Evolutionary conservation across 2,329 filamentous ascomycete genomes (phyloP), one percentile per base, ranked within the genome.

Genomic region (Claviceps capensis): DNA sequence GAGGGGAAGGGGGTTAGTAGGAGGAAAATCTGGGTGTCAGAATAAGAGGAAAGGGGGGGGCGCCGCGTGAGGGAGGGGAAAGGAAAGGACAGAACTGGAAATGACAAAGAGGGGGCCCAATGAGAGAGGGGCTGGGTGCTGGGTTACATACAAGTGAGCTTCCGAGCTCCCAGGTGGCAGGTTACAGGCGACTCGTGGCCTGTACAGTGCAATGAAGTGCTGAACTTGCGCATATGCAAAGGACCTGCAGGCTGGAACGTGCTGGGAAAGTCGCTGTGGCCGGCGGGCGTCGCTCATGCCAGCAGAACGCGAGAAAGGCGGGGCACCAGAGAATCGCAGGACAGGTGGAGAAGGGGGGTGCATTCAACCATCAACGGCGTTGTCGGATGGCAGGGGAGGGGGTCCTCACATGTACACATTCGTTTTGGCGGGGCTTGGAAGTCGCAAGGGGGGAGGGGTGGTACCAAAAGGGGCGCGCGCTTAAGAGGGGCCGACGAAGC

Each of bases 221-320:
- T 36, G 40, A 44, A 11, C 22, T 34, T 23, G 41, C 19, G 26
- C 36, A 37, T 11, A 30, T 34, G 30, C 43, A 37, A n/a, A 50
- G 26, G 41, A 14, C 40, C n/a, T 45, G 51, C 30, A 49, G 51
- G 51, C 30, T 52, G 51, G 51, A 46, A 16, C 42, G 43, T 48
- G 47, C 42, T 53, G 30, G 45, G 41, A 43, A 36, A 34, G 48
- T 50, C 41, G 19, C 43, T 45, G 19, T 48, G 30, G 43, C 43
- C 61, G 60, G 59, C 58, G 40, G 13, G 41, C 11, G 2, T 16
- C 19, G 48, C 53, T 62, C 56, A 53, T 63, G 61, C 59, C 62
- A 63, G 55, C 48, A 37, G 36, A 41, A 49, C 46, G 49, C 49
- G 46, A 38, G 49, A 34, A 34, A 54, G 37, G 52, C 47, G 49